Percentiles rank a stretch among this genome's conserved stretches.
Evolutionary conservation across 2,329 filamentous ascomycete genomes (phyloP).

Genomic region (Hirsutella minnesotensis): DNA sequence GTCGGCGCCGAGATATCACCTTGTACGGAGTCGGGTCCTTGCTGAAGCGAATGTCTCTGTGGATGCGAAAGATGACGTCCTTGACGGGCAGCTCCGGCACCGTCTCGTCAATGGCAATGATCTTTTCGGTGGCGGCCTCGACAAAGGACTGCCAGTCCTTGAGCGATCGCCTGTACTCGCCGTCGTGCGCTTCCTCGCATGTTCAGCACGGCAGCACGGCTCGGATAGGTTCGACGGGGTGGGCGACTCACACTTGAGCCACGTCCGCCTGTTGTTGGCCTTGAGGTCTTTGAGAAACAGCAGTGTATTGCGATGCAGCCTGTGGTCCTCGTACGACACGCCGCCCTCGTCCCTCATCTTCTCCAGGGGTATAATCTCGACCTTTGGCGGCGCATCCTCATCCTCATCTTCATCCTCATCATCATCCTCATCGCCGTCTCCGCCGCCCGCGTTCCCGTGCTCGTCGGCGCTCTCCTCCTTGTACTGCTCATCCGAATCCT

Average conservation of each 20-base stretch:
- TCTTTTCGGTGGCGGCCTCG: conserved; percentile 55
- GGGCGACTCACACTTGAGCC: conserved; percentile 41
- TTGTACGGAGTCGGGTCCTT: conserved; percentile 84
- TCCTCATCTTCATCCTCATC: conserved; percentile 24
- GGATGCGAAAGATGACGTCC: conserved; percentile 79
- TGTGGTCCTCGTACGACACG: conserved; percentile 36
- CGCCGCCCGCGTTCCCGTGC: conserved; percentile 9
- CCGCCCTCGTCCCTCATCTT: conserved; percentile 21
- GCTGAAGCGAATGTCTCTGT: conserved; percentile 75
- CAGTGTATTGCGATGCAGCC: conserved; percentile 45
- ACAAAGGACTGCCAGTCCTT: conserved; percentile 77
- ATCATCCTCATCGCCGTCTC: conserved; percentile 10
- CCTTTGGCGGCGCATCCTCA: conserved; percentile 21
- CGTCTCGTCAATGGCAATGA: conserved; percentile 64
- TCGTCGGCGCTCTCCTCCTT: conserved; percentile 10
- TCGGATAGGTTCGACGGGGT: too few species aligned
- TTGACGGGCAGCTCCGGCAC: conserved; percentile 79
- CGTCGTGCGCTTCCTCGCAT: conserved; percentile 53
- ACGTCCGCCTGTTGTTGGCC: conserved; percentile 44
- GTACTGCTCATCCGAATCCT: conserved; percentile 15
- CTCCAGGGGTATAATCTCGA: conserved; percentile 22
- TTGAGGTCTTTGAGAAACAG: conserved; percentile 47
- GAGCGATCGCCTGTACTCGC: conserved; percentile 64
- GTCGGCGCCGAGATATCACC: too few species aligned
- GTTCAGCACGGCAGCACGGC: too few species aligned